These are phyloP conservation scores for Penicillium sp. DNA, from an alignment of 2,329 filamentous ascomycete species.

Conservation along the genomic window DNA sequence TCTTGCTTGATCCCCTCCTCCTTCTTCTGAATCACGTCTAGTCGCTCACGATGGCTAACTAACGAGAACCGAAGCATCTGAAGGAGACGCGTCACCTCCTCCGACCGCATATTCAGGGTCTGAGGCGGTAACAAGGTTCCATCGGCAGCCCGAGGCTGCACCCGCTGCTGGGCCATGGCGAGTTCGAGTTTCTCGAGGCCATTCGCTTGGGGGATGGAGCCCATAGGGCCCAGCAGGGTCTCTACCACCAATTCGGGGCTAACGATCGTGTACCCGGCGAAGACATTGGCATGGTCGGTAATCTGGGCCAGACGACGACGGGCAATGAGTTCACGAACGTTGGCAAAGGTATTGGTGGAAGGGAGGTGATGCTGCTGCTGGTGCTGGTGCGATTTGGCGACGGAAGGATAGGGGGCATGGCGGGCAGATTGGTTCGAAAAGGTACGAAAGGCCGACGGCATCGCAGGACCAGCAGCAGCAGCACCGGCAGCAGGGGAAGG, in stretches of 20 bases:
- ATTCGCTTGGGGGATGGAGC: constrained; percentile 38
- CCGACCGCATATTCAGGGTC: constrained; percentile 42
- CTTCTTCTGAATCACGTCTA: constrained; percentile 39
- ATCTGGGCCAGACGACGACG: constrained; percentile 42
- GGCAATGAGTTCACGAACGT: constrained; percentile 40
- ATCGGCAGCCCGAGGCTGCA: constrained; percentile 38
- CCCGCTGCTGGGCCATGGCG: constrained; percentile 44
- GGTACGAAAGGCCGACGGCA: constrained; percentile 43
- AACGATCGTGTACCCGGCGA: constrained; percentile 43
- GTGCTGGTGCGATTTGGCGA: constrained; percentile 35
- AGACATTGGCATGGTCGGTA: constrained; percentile 44
- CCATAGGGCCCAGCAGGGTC: constrained; percentile 40
- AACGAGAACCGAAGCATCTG: constrained; percentile 45
- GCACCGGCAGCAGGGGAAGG: constrained; percentile 30
- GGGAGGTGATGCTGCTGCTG: constrained; percentile 30
- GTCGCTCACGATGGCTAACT: constrained; percentile 37
- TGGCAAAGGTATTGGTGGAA: constrained; percentile 40
- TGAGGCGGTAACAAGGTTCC: constrained; percentile 37
- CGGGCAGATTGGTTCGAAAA: constrained; percentile 36
- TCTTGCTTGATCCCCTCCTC: constrained; percentile 34
- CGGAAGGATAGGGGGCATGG: constrained; percentile 37
- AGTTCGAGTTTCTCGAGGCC: constrained; percentile 42
- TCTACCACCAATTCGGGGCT: constrained; percentile 43
- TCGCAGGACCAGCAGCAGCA: constrained; percentile 37
- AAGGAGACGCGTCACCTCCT: constrained; percentile 41